phyloP scores from a whole-genome alignment of 345 rosid genomes.

The Pistacia atlantica region DNA sequence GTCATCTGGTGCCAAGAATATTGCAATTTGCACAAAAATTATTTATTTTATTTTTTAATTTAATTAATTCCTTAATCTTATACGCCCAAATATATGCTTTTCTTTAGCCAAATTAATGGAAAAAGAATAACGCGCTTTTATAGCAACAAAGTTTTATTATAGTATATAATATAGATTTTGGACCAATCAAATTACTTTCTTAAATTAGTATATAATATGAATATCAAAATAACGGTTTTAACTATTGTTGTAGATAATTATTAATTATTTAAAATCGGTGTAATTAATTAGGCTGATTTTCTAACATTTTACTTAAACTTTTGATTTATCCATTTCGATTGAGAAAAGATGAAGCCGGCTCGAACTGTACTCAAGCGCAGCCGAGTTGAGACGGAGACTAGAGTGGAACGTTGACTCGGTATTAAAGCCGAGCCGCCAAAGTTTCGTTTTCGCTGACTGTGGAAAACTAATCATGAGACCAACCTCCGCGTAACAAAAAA shows the following conservation, averaged over 20 bases:
- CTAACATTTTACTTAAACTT: too few species aligned
- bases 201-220: too few species aligned
- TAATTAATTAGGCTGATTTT: too few species aligned
- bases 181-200: too few species aligned
- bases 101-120: background rate
- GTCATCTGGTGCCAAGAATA: constrained; percentile 17
- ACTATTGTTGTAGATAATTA: too few species aligned
- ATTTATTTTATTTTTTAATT: too few species aligned
- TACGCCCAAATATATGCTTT: constrained; percentile 6
- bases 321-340: too few species aligned
- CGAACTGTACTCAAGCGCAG: background rate
- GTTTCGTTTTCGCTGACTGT: constrained; percentile 52
- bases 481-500: constrained; percentile 41
- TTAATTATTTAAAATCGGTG: too few species aligned
- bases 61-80: background rate
- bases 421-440: constrained; percentile 44
- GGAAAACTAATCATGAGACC: constrained; percentile 59
- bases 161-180: background rate
- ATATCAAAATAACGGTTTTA: too few species aligned
- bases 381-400: constrained; percentile 12
- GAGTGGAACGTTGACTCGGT: constrained; percentile 23
- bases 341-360: constrained; percentile 12
- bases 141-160: background rate
- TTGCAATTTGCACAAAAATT: background rate
- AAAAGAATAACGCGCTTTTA: background rate